Percentiles rank a stretch among this genome's conserved stretches.
Evolutionary conservation across 306 rosid genomes (phyloP).

Genomic region (Inga oerstediana): DNA sequence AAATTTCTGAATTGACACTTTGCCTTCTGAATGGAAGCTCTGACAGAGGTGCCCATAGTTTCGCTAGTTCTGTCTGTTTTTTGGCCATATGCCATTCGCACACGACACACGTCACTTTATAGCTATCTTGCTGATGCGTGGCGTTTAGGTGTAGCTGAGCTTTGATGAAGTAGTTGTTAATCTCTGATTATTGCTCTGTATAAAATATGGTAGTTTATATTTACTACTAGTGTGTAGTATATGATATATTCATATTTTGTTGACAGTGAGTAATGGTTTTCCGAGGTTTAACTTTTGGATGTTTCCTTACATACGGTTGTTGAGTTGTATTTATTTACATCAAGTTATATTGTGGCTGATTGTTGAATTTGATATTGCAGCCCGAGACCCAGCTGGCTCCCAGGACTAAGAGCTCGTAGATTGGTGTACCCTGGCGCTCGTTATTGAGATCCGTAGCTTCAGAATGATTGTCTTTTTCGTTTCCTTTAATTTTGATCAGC

Average conservation of each 20-base stretch:
- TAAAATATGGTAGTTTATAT: neutral
- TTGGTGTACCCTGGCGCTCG: slow-evolving; percentile 43
- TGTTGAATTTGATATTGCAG: slow-evolving; percentile 34
- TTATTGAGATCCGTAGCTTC: slow-evolving; percentile 32
- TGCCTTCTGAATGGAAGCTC: neutral
- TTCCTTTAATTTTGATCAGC: neutral
- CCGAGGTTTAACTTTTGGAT: neutral
- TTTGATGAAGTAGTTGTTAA: neutral
- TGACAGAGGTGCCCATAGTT: neutral
- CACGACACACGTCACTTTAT: neutral
- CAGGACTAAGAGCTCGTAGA: slow-evolving; percentile 45
- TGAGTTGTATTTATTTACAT: neutral
- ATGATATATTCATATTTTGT: neutral
- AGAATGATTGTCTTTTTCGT: neutral
- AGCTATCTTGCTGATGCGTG: neutral
- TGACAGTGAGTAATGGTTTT: neutral
- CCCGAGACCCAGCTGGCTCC: slow-evolving; percentile 57
- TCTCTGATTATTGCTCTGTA: neutral
- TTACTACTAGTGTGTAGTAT: neutral
- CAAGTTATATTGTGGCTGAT: neutral
- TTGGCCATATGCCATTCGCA: neutral
- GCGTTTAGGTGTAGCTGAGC: neutral
- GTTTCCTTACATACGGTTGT: neutral
- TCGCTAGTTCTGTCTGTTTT: neutral
- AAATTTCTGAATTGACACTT: slow-evolving; percentile 23